These are phyloP conservation scores for Cyberlindnera subsufficiens DNA, from an alignment of 805 yeast genomes.

Conservation along the genomic window DNA sequence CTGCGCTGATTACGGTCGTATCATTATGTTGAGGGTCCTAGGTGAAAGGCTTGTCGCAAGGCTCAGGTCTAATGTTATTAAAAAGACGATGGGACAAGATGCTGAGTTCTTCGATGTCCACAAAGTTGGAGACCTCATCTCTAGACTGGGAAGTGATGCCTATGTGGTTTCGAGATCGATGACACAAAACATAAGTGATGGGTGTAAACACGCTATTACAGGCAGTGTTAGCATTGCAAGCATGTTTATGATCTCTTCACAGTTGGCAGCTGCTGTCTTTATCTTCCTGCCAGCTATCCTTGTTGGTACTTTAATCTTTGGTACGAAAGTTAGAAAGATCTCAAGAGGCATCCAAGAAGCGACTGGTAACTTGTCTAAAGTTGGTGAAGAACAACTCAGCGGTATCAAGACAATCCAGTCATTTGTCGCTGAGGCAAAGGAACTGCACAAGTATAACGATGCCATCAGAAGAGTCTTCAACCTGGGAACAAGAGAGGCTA, in stretches of 20 bases:
- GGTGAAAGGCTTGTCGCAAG: constrained; percentile 88
- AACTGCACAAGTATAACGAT: constrained; percentile 66
- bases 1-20: constrained; percentile 70
- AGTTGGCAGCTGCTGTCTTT: constrained; percentile 74
- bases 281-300: constrained; percentile 78
- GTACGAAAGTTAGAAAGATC: constrained; percentile 68
- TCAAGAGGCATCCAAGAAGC: constrained; percentile 80
- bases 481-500: constrained; percentile 76
- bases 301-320: constrained; percentile 74
- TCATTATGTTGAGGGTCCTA: constrained; percentile 58
- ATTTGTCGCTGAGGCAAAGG: constrained; percentile 82
- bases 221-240: constrained; percentile 83
- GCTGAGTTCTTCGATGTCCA: constrained; percentile 92
- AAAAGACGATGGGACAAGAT: constrained; percentile 78
- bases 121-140: constrained; percentile 89
- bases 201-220: constrained; percentile 73
- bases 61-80: constrained; percentile 70
- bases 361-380: constrained; percentile 80
- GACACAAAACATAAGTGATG: constrained; percentile 90
- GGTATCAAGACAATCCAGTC: constrained; percentile 88
- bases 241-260: constrained; percentile 84
- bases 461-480: constrained; percentile 63
- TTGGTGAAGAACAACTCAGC: constrained; percentile 86
- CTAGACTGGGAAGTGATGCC: constrained; percentile 85
- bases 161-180: constrained; percentile 83